phyloP scores from a whole-genome alignment of 805 yeast genomes.

The Wickerhamiella shivajii region DNA sequence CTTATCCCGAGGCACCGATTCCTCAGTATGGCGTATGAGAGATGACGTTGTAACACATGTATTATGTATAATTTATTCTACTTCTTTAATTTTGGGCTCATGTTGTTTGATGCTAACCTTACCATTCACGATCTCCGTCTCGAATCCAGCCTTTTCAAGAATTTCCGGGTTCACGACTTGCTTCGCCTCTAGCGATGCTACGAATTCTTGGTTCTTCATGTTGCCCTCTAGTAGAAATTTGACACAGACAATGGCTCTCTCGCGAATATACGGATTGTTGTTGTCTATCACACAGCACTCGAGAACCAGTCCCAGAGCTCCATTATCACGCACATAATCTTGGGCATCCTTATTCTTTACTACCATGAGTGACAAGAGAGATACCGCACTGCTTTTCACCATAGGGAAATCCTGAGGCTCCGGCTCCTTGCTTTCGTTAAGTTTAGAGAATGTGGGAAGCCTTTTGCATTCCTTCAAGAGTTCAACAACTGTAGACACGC shows the following conservation, averaged over 20 bases:
- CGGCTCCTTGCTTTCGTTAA: constrained; percentile 6
- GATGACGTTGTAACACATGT: neutral
- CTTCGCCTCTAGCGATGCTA: constrained; percentile 62
- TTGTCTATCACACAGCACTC: constrained; percentile 77
- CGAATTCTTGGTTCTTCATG: constrained; percentile 56
- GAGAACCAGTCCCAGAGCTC: constrained; percentile 57
- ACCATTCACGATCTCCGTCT: constrained; percentile 60
- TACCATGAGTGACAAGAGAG: constrained; percentile 45
- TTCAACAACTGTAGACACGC: neutral
- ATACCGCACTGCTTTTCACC: constrained; percentile 51
- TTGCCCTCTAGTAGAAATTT: constrained; percentile 54
- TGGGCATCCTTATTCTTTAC: constrained; percentile 43
- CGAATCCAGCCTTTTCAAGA: constrained; percentile 61
- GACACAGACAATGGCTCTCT: constrained; percentile 66
- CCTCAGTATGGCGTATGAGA: neutral
- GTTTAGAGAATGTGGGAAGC: constrained; percentile 10
- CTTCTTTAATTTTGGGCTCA: neutral
- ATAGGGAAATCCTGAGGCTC: constrained; percentile 36
- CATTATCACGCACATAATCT: constrained; percentile 46
- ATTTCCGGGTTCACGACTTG: constrained; percentile 44
- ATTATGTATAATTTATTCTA: neutral
- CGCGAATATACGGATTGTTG: constrained; percentile 68
- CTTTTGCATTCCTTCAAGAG: constrained; percentile 6
- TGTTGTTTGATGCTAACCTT: constrained; percentile 37
- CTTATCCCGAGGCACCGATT: neutral